Evolutionary conservation across 495 filamentous ascomycete genomes (phyloP), one percentile per base, ranked within the genome.

Genomic region (Penicillium taxi): DNA sequence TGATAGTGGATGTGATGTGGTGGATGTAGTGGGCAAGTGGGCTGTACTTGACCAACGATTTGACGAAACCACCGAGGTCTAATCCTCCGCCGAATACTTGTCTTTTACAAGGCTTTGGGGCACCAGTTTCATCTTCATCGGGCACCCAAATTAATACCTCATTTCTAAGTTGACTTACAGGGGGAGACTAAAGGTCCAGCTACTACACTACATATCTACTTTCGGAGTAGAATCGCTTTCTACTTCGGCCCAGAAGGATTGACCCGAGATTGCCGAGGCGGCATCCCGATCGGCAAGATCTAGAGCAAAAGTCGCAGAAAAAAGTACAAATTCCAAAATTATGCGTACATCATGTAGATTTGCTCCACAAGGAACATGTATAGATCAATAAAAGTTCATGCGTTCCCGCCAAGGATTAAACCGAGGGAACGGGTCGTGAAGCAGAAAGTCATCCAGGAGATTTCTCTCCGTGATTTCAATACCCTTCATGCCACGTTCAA

Each of bases 311-410:
- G 22, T n/a, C n/a, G n/a, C n/a, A n/a, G n/a, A n/a, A 46, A 33
- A 50, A 47, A 40, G 21, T 35, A 44, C 29, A 43, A 9, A 47
- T 28, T 37, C 45, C 41, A 43, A 39, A 30, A 25, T 26, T 26
- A 64, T 62, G 58, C 58, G 49, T 60, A 64, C 58, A 62, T 60
- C 56, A 58, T 53, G 50, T 48, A 55, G 49, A 30, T n/a, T 31
- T 42, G 48, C 45, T 47, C 60, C 56, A 47, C 37, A 39, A 39
- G 38, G 39, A 56, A 40, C 33, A 37, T 42, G 48, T 40, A n/a
- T n/a, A 44, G 36, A 43, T 52, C 36, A 45, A 46, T 20, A 43
- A 36, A 47, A 27, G 35, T 36, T 48, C 45, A 33, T 43, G 26
- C 48, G 32, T 37, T 42, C 39, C 47, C 38, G 38, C 42, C 47